A percentile compares a stretch with the other conserved stretches of the same genome.
Evolutionary conservation across 1,139 yeast genomes (phyloP).

Genomic region (Protomyces pachydermus): DNA sequence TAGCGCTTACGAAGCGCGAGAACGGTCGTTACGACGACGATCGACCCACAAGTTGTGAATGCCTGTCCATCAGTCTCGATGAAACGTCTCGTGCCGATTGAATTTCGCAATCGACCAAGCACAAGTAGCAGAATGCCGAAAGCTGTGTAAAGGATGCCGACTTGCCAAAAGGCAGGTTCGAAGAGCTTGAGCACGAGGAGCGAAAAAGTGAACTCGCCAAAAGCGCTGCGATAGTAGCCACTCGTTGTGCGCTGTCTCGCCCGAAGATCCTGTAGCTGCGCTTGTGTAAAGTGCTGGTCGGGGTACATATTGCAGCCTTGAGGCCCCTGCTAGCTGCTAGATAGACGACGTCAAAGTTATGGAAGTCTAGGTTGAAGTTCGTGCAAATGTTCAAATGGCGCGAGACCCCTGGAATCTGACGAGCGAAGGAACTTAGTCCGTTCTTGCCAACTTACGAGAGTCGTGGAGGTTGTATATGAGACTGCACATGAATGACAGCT

Average conservation of each 20-base stretch:
- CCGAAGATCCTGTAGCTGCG: slow-evolving; percentile 19
- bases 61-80: slow-evolving; percentile 11
- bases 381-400: too few relatives aligned
- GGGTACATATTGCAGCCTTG: too few relatives aligned
- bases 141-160: slow-evolving; percentile 13
- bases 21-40: slow-evolving; percentile 7
- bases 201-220: slow-evolving; percentile 16
- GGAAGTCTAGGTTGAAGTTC: too few relatives aligned
- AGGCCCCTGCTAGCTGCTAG: too few relatives aligned
- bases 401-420: too few relatives aligned
- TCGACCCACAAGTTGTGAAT: slow-evolving; percentile 10
- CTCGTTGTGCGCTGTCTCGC: slow-evolving; percentile 24
- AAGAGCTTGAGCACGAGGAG: slow-evolving; percentile 18
- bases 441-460: too few relatives aligned
- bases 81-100: slow-evolving; percentile 11
- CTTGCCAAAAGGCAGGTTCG: slow-evolving; percentile 3
- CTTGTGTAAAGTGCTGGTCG: not conserved
- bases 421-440: too few relatives aligned
- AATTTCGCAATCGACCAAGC: slow-evolving; percentile 9
- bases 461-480: too few relatives aligned
- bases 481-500: too few relatives aligned
- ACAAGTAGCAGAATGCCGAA: slow-evolving; percentile 12
- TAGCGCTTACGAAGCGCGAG: not conserved
- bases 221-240: slow-evolving; percentile 15
- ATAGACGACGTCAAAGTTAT: too few relatives aligned